phyloP scores from a whole-genome alignment of 2,329 filamentous ascomycete species.

The Ceratocystis cubensis region DNA sequence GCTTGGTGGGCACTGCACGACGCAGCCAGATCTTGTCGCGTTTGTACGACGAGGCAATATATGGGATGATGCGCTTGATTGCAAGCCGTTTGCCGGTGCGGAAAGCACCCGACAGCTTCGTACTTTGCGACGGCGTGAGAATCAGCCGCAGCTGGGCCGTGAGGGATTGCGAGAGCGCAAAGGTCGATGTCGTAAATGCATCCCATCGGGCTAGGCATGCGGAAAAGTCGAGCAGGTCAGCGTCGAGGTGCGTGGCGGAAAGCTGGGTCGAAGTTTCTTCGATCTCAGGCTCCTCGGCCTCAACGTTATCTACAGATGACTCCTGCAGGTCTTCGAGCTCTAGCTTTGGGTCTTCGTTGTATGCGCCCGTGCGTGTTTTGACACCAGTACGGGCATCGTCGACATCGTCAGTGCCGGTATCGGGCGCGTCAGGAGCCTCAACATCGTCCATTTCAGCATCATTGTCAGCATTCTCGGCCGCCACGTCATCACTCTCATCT shows the following conservation, averaged over 20 bases:
- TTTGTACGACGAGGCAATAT: constrained; percentile 96
- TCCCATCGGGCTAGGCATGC: constrained; percentile 67
- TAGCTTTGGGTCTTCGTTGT: constrained; percentile 39
- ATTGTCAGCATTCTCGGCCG: constrained; percentile 30
- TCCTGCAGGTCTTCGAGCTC: constrained; percentile 11
- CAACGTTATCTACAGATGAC: constrained; percentile 31
- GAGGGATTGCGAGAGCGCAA: constrained; percentile 72
- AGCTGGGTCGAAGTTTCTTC: constrained; percentile 50
- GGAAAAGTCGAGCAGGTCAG: constrained; percentile 37
- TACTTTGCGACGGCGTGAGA: constrained; percentile 83
- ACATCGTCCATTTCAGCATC: constrained; percentile 26
- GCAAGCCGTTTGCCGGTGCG: constrained; percentile 96
- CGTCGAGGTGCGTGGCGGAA: constrained; percentile 57
- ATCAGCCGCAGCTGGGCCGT: constrained; percentile 94
- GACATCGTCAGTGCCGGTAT: constrained; percentile 1
- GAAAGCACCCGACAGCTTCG: constrained; percentile 92
- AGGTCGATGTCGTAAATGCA: constrained; percentile 70
- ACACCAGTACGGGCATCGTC: constrained; percentile 45
- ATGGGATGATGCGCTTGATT: constrained; percentile 98
- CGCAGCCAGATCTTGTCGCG: constrained; percentile 99
- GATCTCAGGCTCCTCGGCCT: constrained; percentile 37
- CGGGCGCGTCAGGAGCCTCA: background rate
- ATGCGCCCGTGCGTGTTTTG: constrained; percentile 46
- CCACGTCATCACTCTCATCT: constrained; percentile 31
- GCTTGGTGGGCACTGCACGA: constrained; percentile 77